Evolutionary conservation across 768 basidiomycete species (phyloP).

Genomic region (Serpula lacrymans): DNA sequence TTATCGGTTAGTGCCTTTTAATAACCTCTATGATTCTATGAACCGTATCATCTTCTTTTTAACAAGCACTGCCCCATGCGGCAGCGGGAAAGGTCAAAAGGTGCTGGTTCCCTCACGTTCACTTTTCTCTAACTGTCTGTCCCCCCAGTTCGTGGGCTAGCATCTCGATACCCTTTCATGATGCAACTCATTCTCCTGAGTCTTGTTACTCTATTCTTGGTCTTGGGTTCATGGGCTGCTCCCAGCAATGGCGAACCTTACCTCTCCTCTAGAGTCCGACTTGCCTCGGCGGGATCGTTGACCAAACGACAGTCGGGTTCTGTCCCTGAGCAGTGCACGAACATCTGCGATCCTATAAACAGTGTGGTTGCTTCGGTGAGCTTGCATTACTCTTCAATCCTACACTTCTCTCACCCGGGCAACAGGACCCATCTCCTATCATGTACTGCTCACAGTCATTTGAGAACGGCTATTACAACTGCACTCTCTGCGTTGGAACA

Average conservation of each 20-base stretch:
- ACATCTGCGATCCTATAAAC: slow-evolving; percentile 20
- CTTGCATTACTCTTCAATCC: neutral
- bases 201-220: neutral
- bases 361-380: slow-evolving; percentile 21
- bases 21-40: too few relatives aligned
- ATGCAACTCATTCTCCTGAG: too few relatives aligned
- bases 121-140: too few relatives aligned
- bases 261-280: slow-evolving; percentile 1
- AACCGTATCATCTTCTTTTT: too few relatives aligned
- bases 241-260: slow-evolving; percentile 1
- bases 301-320: slow-evolving; percentile 17
- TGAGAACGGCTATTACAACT: slow-evolving; percentile 37
- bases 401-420: neutral
- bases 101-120: too few relatives aligned
- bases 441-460: slow-evolving; percentile 40
- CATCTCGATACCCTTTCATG: too few relatives aligned
- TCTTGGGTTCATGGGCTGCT: slow-evolving; percentile 4
- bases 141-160: too few relatives aligned
- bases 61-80: too few relatives aligned
- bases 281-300: slow-evolving; percentile 3
- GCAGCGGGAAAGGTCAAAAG: too few relatives aligned
- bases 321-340: slow-evolving; percentile 20
- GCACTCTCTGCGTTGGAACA: slow-evolving; percentile 36
- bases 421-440: slow-evolving; percentile 25
- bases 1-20: too few relatives aligned